These are phyloP conservation scores for Pseudoscleropodium purum DNA, from an alignment of 225 moss, liverwort and hornwort species.

Conservation along the genomic window DNA sequence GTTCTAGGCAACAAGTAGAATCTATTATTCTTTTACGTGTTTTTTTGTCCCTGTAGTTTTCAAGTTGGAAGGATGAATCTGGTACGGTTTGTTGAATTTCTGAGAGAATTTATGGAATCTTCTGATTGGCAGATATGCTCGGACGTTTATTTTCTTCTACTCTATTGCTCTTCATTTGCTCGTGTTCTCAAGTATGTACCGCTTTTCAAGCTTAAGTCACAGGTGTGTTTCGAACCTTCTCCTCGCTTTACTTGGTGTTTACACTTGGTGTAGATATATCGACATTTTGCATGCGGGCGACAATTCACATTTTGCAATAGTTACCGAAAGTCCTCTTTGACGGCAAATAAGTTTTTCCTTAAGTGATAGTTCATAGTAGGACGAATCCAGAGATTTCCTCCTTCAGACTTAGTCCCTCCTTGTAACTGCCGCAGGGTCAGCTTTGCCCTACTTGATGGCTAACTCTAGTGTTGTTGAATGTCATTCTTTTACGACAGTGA, in stretches of 20 bases:
- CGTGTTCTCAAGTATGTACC: constrained; percentile 80
- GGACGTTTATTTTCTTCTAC: constrained; percentile 90
- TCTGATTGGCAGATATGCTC: constrained; percentile 56
- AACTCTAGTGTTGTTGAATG: neutral
- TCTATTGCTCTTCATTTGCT: constrained; percentile 73
- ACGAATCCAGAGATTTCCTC: neutral
- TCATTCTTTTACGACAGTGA: constrained; percentile 3
- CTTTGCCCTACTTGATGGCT: neutral
- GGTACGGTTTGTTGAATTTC: neutral
- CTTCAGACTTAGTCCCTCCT: neutral
- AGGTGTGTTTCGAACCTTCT: constrained; percentile 20
- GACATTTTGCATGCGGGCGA: neutral
- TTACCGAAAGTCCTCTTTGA: neutral
- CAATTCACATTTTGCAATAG: neutral
- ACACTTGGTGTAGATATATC: neutral
- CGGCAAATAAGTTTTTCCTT: neutral
- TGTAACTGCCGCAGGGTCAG: neutral
- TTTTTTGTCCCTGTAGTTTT: neutral
- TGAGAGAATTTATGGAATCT: neutral
- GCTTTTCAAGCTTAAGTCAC: constrained; percentile 71
- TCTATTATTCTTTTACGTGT: neutral
- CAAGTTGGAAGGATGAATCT: neutral
- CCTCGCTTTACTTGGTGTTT: neutral
- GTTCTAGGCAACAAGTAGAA: constrained; percentile 85
- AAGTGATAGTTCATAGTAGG: neutral